phyloP scores from a whole-genome alignment of 2,329 filamentous ascomycete species.

The Exophiala lecanii-corni region DNA sequence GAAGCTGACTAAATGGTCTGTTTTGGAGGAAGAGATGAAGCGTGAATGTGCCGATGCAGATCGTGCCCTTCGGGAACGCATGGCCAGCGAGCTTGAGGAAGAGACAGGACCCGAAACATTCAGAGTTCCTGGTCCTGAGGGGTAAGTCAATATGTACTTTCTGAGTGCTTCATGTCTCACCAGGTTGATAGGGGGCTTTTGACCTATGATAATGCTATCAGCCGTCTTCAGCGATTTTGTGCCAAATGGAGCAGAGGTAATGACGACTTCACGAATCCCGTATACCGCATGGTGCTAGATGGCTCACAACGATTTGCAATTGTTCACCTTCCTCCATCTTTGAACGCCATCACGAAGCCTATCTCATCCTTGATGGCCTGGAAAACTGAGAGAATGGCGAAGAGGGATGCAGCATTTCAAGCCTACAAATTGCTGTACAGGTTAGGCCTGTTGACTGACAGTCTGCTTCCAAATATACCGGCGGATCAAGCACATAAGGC shows the following conservation, averaged over 20 bases:
- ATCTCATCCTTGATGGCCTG: slow-evolving; percentile 54
- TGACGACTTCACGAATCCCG: slow-evolving; percentile 54
- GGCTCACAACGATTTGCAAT: slow-evolving; percentile 42
- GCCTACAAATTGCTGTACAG: slow-evolving; percentile 68
- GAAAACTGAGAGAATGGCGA: slow-evolving; percentile 66
- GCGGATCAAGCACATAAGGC: slow-evolving; percentile 7
- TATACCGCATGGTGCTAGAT: slow-evolving; percentile 56
- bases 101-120: slow-evolving; percentile 38
- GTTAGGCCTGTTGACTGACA: slow-evolving; percentile 68
- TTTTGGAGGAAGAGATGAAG: slow-evolving; percentile 70
- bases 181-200: slow-evolving; percentile 54
- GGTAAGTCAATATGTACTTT: too few species aligned
- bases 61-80: slow-evolving; percentile 33
- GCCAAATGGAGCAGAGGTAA: slow-evolving; percentile 48
- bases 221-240: slow-evolving; percentile 83
- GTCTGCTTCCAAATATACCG: slow-evolving; percentile 59
- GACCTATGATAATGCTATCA: slow-evolving; percentile 66
- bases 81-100: slow-evolving; percentile 47
- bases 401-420: slow-evolving; percentile 76
- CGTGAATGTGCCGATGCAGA: slow-evolving; percentile 55
- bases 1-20: slow-evolving; percentile 54
- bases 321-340: slow-evolving; percentile 65
- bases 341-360: slow-evolving; percentile 59
- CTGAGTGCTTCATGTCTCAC: too few species aligned
- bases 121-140: slow-evolving; percentile 39